Evolutionary conservation across 2,329 filamentous ascomycete species (phyloP).

Genomic region (Apiospora kogelbergensis): DNA sequence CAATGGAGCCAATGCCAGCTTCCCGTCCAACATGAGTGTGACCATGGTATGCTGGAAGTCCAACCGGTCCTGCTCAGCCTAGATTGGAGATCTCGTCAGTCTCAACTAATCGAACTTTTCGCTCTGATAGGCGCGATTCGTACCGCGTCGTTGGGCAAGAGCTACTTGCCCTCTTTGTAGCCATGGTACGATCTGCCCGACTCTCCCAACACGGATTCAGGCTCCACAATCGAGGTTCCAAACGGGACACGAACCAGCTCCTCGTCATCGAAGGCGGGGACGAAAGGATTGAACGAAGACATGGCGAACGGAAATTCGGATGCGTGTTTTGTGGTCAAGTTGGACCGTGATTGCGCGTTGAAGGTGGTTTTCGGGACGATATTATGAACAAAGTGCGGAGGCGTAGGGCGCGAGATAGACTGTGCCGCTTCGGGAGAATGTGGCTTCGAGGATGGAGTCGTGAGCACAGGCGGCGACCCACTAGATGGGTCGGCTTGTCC

Average conservation of each 20-base stretch:
- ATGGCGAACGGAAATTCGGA: background rate
- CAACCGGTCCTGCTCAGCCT: slow-evolving; percentile 13
- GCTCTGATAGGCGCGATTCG: no score
- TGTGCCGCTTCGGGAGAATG: no score
- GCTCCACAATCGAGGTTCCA: background rate
- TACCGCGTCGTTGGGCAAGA: background rate
- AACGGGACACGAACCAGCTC: background rate
- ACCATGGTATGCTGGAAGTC: slow-evolving; percentile 12
- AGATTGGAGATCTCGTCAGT: background rate
- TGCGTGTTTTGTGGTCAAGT: no score
- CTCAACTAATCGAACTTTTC: background rate
- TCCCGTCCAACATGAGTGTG: background rate
- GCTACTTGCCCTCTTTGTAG: slow-evolving; percentile 1
- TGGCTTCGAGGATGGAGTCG: no score
- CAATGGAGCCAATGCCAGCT: background rate
- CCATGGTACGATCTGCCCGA: background rate
- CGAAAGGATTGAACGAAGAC: background rate
- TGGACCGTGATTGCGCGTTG: no score
- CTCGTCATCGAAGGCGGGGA: background rate
- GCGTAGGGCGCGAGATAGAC: no score
- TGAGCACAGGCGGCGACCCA: no score
- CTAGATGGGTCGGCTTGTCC: no score
- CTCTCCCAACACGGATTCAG: slow-evolving; percentile 7
- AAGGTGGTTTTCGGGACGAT: no score
- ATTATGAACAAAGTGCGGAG: no score